Evolutionary conservation across 1,139 yeast genomes (phyloP), one percentile per base, ranked within the genome.

Genomic region (Yamadazyma pseudoaaseri): DNA sequence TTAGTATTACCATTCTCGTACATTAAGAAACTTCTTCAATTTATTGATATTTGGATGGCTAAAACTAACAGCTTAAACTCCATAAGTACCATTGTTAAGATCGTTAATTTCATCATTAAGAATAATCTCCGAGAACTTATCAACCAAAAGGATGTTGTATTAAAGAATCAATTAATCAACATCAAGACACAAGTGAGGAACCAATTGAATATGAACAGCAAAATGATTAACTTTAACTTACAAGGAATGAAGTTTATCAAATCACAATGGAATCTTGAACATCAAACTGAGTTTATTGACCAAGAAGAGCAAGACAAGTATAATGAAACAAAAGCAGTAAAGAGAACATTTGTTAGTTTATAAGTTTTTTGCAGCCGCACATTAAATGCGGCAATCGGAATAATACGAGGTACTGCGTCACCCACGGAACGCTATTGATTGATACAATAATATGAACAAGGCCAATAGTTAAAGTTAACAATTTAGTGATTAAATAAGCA

Each of bases 1-100:
- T 64, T 92, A 33, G 95, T 94, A 1, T 66, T 92, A 36, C 97
- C 98, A 22, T 90, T 92, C 51, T 87, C 95, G 10, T 85, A 83
- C 56, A 81, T 90, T 3, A 60, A 81, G 40, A 76, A 77, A 44
- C 68, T 92, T 35, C 70, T 92, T 44, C 71, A 70, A 47, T 85
- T 89, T 49, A 76, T 90, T 41, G 83, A 81, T 45, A 68, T 78
- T 25, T 89, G 96, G 89, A 79, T 95, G 26, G 62, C 64, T 37
- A 61, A 60, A 18, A 52, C 67, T 27, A 60, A 65, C 39, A 71
- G 70, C 43, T 51, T 65, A 42, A 70, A 60, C 40, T 75, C 73
- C 46, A 58, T 86, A 36, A 73, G 87, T 3, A 56, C 83, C 29
- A 77, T 90, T 21, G 82, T 94, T 53, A 76, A 83, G 44, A 79